These are phyloP conservation scores for Pichia paraexigua DNA, from an alignment of 805 yeast genomes.

Conservation along the genomic window DNA sequence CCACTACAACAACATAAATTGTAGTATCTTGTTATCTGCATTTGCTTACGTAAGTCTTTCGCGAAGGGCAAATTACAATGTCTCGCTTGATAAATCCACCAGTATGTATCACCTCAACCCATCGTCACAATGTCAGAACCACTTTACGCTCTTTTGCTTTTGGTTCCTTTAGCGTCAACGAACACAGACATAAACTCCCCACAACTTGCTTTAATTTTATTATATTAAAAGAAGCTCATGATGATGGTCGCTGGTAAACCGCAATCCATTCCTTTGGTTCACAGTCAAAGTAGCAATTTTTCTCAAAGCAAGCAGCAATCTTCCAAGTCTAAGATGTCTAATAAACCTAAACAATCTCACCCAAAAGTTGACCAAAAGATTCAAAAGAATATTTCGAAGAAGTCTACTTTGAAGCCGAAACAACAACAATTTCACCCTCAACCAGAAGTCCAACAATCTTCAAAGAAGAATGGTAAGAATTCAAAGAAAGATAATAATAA, in stretches of 20 bases:
- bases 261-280: constrained; percentile 17
- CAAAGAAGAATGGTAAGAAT: neutral
- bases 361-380: neutral
- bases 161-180: neutral
- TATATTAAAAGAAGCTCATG: neutral
- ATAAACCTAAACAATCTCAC: neutral
- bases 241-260: constrained; percentile 19
- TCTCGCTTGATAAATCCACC: neutral
- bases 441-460: neutral
- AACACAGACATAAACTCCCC: neutral
- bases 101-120: no score
- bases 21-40: neutral
- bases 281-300: constrained; percentile 1
- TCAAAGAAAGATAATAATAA: neutral
- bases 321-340: neutral
- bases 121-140: neutral
- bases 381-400: neutral
- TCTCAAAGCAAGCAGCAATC: neutral
- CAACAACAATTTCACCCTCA: neutral
- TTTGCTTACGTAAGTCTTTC: neutral
- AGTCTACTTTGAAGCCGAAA: neutral
- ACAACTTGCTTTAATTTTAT: neutral
- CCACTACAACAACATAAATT: neutral
- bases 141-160: neutral
- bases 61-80: neutral